A percentile compares a stretch with the other conserved stretches of the same genome.
Evolutionary conservation across 768 basidiomycete species (phyloP).

Genomic region (Neoboletus brunneissimus): DNA sequence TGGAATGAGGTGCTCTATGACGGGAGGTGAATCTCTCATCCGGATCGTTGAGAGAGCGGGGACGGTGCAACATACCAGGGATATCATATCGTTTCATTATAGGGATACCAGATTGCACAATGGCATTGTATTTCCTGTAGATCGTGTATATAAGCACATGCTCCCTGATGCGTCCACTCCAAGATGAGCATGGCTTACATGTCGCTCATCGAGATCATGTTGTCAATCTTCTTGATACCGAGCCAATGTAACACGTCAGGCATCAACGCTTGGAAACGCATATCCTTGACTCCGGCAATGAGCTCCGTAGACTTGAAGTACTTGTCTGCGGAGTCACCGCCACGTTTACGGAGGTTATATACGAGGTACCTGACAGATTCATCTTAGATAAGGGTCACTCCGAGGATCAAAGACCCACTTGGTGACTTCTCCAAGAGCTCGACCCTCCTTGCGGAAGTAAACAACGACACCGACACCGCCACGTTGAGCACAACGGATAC

Average conservation of each 20-base stretch:
- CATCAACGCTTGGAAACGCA: conserved; percentile 95
- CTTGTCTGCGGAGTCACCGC: conserved; percentile 86
- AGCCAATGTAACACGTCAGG: conserved; percentile 96
- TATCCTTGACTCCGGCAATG: conserved; percentile 93
- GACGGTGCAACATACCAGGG: conserved; percentile 49
- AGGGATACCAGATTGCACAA: conserved; percentile 83
- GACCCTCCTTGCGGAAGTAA: conserved; percentile 93
- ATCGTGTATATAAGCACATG: neutral
- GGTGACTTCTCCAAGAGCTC: conserved; percentile 91
- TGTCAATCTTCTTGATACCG: conserved; percentile 85
- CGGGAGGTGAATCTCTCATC: neutral
- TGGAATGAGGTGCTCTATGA: conserved; percentile 77
- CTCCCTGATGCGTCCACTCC: neutral
- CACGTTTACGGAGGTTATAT: conserved; percentile 94
- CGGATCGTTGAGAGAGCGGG: too few relatives aligned
- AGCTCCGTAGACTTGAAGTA: conserved; percentile 94
- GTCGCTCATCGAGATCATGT: conserved; percentile 89
- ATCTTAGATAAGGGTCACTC: neutral
- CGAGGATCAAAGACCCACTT: conserved; percentile 49
- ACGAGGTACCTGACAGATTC: conserved; percentile 67
- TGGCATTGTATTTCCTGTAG: conserved; percentile 88
- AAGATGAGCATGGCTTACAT: conserved; percentile 42
- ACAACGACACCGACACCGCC: conserved; percentile 92
- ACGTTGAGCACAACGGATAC: conserved; percentile 74
- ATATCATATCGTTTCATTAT: conserved; percentile 84